Evolutionary conservation across 441 rosid genomes (phyloP).

Genomic region (Flueggea neowawraea): DNA sequence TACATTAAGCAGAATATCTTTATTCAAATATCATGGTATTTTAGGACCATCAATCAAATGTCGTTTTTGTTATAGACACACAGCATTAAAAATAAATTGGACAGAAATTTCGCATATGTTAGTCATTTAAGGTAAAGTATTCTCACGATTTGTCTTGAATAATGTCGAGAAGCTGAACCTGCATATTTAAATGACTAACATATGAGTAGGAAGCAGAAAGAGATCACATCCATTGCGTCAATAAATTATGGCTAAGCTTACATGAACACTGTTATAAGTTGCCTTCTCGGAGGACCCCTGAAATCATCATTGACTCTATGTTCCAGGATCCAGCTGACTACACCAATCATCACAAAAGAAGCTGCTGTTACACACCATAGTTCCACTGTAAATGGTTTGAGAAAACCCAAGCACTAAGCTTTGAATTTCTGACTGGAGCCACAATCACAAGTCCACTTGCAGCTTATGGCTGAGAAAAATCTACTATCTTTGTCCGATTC

Average conservation of each 20-base stretch:
- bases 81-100: no score
- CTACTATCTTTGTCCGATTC: constrained; percentile 62
- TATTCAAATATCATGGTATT: not conserved
- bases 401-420: constrained; percentile 61
- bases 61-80: no score
- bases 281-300: constrained; percentile 74
- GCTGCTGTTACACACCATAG: constrained; percentile 66
- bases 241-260: constrained; percentile 22
- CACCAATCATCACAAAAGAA: constrained; percentile 61
- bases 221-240: not conserved
- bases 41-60: no score
- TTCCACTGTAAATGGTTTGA: constrained; percentile 61
- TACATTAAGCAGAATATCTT: not conserved
- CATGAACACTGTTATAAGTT: constrained; percentile 58
- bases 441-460: constrained; percentile 84
- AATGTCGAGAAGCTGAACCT: constrained; percentile 90
- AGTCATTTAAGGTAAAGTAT: constrained; percentile 9
- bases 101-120: no score
- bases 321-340: constrained; percentile 82
- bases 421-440: constrained; percentile 44
- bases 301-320: constrained; percentile 76
- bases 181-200: constrained; percentile 16
- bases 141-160: constrained; percentile 74
- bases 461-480: constrained; percentile 85
- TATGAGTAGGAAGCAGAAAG: not conserved